Evolutionary conservation across 78 protist species (phyloP).

Genomic region (Polysphondylium violaceum): DNA sequence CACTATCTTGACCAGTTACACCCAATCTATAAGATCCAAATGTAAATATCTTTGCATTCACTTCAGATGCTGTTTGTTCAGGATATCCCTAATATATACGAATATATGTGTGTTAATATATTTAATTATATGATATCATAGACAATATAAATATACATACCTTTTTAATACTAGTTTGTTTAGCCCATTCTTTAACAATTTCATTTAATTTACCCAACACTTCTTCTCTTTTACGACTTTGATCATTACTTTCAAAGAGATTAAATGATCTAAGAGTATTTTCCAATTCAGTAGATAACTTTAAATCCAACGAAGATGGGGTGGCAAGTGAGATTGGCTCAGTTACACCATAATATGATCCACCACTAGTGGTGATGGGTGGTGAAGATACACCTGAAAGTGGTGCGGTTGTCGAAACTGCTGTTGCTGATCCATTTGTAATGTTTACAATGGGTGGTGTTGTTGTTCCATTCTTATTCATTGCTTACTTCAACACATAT

Average conservation of each 20-base stretch:
- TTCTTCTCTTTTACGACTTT: conserved; percentile 74
- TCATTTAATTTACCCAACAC: conserved; percentile 80
- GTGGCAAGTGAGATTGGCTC: conserved; percentile 66
- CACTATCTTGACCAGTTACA: conserved; percentile 93
- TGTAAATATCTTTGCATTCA: conserved; percentile 90
- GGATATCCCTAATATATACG: conserved; percentile 21
- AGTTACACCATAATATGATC: conserved; percentile 52
- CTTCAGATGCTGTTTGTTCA: conserved; percentile 62
- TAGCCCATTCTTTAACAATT: conserved; percentile 85
- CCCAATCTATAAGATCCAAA: conserved; percentile 98
- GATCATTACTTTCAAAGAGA: conserved; percentile 82
- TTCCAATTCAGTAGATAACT: conserved; percentile 53
- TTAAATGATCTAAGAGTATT: conserved; percentile 15
- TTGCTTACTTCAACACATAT: no score
- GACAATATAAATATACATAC: conserved; percentile 9
- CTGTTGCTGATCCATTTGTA: background rate
- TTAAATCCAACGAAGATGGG: conserved; percentile 66
- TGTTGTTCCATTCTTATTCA: background rate
- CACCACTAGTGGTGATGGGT: conserved; percentile 1
- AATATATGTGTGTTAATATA: no score
- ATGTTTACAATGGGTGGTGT: background rate
- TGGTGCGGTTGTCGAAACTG: background rate
- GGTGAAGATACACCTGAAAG: background rate
- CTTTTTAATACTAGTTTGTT: conserved; percentile 40
- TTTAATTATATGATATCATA: background rate